Conservation (phyloP, 164 flowering plant species). For the Nymphaea colorata region DNA sequence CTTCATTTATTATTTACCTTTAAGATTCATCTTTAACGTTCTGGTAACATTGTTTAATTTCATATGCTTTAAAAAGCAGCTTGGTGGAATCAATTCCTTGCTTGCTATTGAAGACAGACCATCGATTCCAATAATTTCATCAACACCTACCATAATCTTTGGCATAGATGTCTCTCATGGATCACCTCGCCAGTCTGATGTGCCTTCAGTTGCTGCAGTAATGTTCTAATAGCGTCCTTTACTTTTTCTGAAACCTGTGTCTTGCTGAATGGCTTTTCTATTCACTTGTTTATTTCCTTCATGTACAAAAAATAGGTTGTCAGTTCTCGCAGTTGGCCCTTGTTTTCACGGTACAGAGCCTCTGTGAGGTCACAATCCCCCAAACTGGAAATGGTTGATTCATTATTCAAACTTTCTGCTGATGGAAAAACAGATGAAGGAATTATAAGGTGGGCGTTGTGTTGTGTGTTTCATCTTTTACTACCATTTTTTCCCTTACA, state of each 20-base stretch:
- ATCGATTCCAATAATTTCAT: constrained; percentile 46
- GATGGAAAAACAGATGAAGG: constrained; percentile 50
- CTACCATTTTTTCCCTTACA: too few relatives aligned
- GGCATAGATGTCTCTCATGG: constrained; percentile 99
- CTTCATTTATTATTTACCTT: not conserved
- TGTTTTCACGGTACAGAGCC: constrained; percentile 75
- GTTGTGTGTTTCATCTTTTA: not conserved
- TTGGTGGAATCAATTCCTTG: constrained; percentile 76
- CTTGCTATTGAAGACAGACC: constrained; percentile 41
- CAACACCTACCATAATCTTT: constrained; percentile 60
- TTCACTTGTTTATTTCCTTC: too few relatives aligned
- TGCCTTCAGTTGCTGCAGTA: constrained; percentile 96
- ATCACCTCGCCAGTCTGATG: constrained; percentile 80
- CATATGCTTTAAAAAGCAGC: constrained; percentile 29
- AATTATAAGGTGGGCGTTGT: constrained; percentile 33
- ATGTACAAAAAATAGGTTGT: constrained; percentile 43
- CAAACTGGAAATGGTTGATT: constrained; percentile 72
- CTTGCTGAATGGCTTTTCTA: too few relatives aligned
- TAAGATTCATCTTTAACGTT: not conserved
- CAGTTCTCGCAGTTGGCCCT: constrained; percentile 80
- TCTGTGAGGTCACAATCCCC: constrained; percentile 86
- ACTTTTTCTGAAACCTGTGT: not conserved
- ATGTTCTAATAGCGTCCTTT: not conserved
- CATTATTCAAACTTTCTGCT: constrained; percentile 33
- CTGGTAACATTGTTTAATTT: not conserved